Percentiles rank a stretch among this genome's conserved stretches.
Conservation (phyloP, 805 yeast species). For the Pichia heedii region DNA sequence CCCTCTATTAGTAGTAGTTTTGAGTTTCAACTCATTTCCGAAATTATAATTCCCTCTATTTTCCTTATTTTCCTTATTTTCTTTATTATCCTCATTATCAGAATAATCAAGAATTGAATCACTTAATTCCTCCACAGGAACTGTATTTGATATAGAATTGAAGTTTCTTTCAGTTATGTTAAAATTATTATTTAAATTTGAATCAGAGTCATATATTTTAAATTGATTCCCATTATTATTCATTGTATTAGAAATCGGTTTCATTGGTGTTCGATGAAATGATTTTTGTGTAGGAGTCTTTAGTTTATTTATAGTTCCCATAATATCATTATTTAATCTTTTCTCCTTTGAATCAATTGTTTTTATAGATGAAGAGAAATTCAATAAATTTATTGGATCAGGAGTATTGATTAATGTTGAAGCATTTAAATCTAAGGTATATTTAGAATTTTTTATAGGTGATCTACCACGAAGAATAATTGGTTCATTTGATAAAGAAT, state of each 20-base stretch:
- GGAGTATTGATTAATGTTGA: constrained; percentile 1
- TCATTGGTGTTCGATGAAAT: constrained; percentile 2
- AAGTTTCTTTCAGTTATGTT: background rate
- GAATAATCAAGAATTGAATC: constrained; percentile 18
- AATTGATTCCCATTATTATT: background rate
- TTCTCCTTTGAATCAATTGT: background rate
- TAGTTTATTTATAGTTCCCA: background rate
- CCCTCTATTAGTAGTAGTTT: background rate
- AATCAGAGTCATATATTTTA: background rate
- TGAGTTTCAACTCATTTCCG: background rate
- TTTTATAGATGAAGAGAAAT: background rate
- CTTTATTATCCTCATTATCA: constrained; percentile 7
- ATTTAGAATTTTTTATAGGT: background rate
- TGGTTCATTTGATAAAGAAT: constrained; percentile 1
- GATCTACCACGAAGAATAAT: constrained; percentile 2
- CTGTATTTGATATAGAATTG: background rate
- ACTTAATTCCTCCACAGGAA: constrained; percentile 20
- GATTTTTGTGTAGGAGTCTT: background rate
- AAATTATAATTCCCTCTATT: background rate
- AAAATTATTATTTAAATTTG: background rate
- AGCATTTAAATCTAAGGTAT: constrained; percentile 1
- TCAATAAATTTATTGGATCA: background rate
- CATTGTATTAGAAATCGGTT: background rate
- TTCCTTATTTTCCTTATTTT: constrained; percentile 1
- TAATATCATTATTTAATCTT: too few relatives aligned